phyloP scores from a whole-genome alignment of 495 filamentous ascomycete genomes.

The Penicillium cosmopolitanum region DNA sequence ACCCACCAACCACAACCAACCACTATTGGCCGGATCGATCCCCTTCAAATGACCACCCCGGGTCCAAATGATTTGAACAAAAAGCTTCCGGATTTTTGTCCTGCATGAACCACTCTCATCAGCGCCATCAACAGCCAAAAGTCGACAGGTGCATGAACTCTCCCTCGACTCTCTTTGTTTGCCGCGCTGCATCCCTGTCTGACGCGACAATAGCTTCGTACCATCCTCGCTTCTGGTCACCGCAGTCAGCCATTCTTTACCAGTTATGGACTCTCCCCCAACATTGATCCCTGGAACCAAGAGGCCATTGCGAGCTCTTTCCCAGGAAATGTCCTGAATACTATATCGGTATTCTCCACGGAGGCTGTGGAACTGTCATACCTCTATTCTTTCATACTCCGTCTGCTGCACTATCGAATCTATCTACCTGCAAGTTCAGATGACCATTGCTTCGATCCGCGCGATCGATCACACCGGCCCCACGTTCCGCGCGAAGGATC shows the following conservation, averaged over 20 bases:
- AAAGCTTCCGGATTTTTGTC: not conserved
- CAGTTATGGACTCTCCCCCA: too few relatives aligned
- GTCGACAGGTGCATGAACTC: conserved; percentile 11
- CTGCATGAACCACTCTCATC: not conserved
- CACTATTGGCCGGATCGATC: too few relatives aligned
- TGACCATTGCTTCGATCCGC: not conserved
- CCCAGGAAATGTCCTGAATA: too few relatives aligned
- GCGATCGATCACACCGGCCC: conserved; percentile 1
- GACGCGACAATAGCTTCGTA: conserved; percentile 16
- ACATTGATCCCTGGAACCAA: too few relatives aligned
- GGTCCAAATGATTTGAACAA: not conserved
- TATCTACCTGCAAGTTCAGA: too few relatives aligned
- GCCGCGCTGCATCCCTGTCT: conserved; percentile 17
- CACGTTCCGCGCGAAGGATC: not conserved
- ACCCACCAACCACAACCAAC: not conserved
- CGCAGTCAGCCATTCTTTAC: not conserved
- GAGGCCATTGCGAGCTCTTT: too few relatives aligned
- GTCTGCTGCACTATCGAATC: too few relatives aligned
- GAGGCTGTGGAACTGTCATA: too few relatives aligned
- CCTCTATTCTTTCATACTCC: too few relatives aligned
- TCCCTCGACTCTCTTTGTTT: conserved; percentile 9
- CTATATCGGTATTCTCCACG: too few relatives aligned
- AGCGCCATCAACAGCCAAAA: conserved; percentile 5
- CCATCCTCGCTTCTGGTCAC: not conserved
- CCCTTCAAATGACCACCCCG: not conserved